Conservation (phyloP, 208 protist species). For the Tritrichomonas musculus region DNA sequence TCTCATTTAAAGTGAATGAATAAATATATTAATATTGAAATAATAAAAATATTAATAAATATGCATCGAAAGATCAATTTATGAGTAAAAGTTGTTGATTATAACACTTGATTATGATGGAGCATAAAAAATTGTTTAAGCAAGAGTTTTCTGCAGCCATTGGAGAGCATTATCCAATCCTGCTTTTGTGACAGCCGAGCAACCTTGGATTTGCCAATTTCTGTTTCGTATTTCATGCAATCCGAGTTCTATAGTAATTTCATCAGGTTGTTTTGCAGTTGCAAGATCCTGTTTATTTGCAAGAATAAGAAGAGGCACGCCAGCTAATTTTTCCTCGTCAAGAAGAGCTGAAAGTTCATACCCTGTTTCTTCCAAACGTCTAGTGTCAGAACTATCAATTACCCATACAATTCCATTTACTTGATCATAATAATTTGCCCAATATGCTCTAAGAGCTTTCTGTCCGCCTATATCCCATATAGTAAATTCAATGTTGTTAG, state of each 20-base stretch:
- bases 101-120: no score
- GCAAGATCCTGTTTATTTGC: conserved; percentile 92
- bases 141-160: conserved; percentile 34
- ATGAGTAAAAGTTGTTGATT: no score
- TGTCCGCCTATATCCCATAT: conserved; percentile 94
- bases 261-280: conserved; percentile 59
- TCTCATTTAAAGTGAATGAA: no score
- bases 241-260: not conserved
- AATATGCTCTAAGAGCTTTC: conserved; percentile 80
- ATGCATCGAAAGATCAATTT: no score
- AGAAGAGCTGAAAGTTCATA: conserved; percentile 71
- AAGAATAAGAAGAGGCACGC: conserved; percentile 79
- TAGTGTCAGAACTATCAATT: conserved; percentile 52
- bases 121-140: not conserved
- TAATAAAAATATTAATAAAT: no score
- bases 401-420: conserved; percentile 65
- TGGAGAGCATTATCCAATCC: conserved; percentile 37
- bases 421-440: conserved; percentile 85
- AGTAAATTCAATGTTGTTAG: conserved; percentile 77
- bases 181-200: conserved; percentile 37
- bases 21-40: no score
- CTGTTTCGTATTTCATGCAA: conserved; percentile 30
- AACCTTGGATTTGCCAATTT: conserved; percentile 37
- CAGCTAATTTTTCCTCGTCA: conserved; percentile 77
- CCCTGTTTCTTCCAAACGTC: conserved; percentile 71